Evolutionary conservation across 768 basidiomycete species (phyloP).

Genomic region (Neoboletus subvelutipes): DNA sequence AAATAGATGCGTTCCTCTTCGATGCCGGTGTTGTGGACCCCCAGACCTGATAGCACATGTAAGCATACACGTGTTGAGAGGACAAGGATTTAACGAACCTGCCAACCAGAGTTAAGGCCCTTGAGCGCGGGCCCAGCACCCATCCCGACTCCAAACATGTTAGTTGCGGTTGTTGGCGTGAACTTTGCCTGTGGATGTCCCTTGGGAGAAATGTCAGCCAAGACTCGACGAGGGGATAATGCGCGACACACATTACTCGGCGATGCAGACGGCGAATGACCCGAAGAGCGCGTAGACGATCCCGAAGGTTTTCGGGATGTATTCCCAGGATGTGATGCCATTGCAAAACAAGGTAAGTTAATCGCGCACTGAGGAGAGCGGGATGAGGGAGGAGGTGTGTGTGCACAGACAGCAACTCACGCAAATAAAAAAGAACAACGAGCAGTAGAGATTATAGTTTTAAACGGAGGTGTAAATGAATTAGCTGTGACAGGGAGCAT

Average conservation of each 20-base stretch:
- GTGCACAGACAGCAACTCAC: slow-evolving; percentile 25
- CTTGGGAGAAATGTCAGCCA: slow-evolving; percentile 24
- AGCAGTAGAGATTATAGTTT: slow-evolving; percentile 34
- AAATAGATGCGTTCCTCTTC: slow-evolving; percentile 60
- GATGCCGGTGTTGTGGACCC: slow-evolving; percentile 47
- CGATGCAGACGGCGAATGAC: slow-evolving; percentile 61
- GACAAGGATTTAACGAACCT: slow-evolving; percentile 43
- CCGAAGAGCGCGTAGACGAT: slow-evolving; percentile 63
- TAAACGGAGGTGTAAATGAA: slow-evolving; percentile 34
- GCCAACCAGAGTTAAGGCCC: slow-evolving; percentile 62
- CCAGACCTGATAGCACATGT: slow-evolving; percentile 52
- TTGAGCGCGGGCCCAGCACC: slow-evolving; percentile 48
- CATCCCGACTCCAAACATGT: slow-evolving; percentile 55
- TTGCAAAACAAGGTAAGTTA: slow-evolving; percentile 27
- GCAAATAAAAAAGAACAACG: slow-evolving; percentile 25
- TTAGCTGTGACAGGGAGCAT: slow-evolving; percentile 32
- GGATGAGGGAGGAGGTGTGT: slow-evolving; percentile 16
- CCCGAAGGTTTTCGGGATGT: slow-evolving; percentile 67
- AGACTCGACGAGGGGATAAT: not conserved
- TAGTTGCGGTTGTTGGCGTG: slow-evolving; percentile 39
- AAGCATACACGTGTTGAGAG: slow-evolving; percentile 5
- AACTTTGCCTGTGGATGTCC: slow-evolving; percentile 48
- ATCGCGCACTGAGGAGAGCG: slow-evolving; percentile 28
- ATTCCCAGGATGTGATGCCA: slow-evolving; percentile 38
- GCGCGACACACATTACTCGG: slow-evolving; percentile 51